Evolutionary conservation across 345 rosid genomes (phyloP).

Genomic region (Gossypium raimondii): DNA sequence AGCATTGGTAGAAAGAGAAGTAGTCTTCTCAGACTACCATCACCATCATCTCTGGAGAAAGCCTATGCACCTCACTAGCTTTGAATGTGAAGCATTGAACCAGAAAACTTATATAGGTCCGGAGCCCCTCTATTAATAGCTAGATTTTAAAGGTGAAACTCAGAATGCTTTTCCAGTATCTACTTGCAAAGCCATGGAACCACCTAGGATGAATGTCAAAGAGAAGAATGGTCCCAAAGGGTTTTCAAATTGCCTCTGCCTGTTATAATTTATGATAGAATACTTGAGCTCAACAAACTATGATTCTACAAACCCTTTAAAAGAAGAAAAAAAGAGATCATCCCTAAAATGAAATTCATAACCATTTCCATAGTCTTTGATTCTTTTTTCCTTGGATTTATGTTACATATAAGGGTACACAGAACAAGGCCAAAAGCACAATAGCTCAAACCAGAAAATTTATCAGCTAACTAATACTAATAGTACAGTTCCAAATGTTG

Average conservation of each 20-base stretch:
- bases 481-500: slow-evolving; percentile 14
- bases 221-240: slow-evolving; percentile 49
- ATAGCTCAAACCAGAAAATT: slow-evolving; percentile 18
- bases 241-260: slow-evolving; percentile 24
- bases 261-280: not conserved
- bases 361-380: not conserved
- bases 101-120: no score
- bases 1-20: no score
- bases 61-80: no score
- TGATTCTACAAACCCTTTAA: no score
- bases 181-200: slow-evolving; percentile 35
- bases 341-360: slow-evolving; percentile 2
- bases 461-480: slow-evolving; percentile 6
- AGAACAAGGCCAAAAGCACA: slow-evolving; percentile 6
- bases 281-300: not conserved
- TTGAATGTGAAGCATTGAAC: no score
- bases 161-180: no score
- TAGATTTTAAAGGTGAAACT: no score
- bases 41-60: no score
- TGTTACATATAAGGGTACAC: slow-evolving; percentile 7
- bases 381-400: not conserved
- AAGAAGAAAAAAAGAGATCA: not conserved
- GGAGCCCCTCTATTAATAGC: no score
- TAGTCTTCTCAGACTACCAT: no score
- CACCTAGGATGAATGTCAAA: slow-evolving; percentile 47